Percentiles rank a stretch among this genome's conserved stretches.
phyloP scores from a whole-genome alignment of 2,329 filamentous ascomycete genomes.

The Talaromyces sp. region DNA sequence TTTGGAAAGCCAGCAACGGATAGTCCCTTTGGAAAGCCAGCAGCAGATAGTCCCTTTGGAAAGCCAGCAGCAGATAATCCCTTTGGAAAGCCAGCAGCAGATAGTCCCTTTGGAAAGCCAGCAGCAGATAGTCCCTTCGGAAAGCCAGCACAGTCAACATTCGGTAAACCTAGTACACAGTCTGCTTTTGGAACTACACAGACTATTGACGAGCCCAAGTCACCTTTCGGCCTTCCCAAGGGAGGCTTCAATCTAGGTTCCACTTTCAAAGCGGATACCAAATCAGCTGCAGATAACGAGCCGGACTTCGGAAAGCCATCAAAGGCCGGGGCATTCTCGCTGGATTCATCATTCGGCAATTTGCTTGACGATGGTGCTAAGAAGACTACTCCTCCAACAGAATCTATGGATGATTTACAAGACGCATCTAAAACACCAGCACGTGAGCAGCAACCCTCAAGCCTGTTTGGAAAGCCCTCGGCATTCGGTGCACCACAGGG shows the following conservation, averaged over 20 bases:
- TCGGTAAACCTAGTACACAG: conserved; percentile 27
- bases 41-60: conserved; percentile 27
- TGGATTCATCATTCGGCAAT: conserved; percentile 39
- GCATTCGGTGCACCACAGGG: conserved; percentile 29
- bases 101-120: conserved; percentile 28
- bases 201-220: conserved; percentile 28
- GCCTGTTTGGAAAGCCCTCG: conserved; percentile 25
- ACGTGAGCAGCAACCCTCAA: conserved; percentile 21
- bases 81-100: conserved; percentile 30
- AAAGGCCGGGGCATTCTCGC: conserved; percentile 35
- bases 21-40: conserved; percentile 28
- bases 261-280: conserved; percentile 44
- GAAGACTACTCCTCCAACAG: conserved; percentile 32
- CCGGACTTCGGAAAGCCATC: conserved; percentile 20
- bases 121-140: conserved; percentile 27
- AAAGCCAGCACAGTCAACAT: conserved; percentile 30
- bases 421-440: conserved; percentile 24
- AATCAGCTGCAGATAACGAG: conserved; percentile 37
- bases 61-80: conserved; percentile 25
- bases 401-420: conserved; percentile 39
- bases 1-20: conserved; percentile 29
- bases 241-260: conserved; percentile 43
- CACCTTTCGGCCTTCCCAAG: conserved; percentile 28
- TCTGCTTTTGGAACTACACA: conserved; percentile 28
- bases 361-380: conserved; percentile 34